Conservation (phyloP, 352 stramenopile species). For the Pilasporangium apinafurcum region DNA sequence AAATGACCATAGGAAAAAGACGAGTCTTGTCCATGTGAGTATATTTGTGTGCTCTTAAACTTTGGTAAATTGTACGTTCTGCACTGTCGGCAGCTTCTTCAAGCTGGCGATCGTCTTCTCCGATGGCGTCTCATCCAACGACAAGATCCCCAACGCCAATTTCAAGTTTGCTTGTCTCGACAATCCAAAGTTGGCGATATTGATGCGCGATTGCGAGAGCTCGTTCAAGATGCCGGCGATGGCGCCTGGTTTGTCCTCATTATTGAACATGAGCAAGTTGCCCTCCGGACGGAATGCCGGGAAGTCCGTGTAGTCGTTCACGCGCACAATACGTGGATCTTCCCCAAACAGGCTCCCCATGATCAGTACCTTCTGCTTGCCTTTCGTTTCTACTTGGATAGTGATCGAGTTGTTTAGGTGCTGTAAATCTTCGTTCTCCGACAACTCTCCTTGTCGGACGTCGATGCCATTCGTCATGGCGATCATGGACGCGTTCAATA, state of each 20-base stretch:
- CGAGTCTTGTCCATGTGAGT: too few species aligned
- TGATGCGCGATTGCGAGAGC: conserved; percentile 65
- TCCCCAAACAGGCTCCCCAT: conserved; percentile 81
- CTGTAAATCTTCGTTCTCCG: conserved; percentile 29
- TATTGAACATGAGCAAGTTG: conserved; percentile 81
- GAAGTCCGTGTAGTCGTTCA: conserved; percentile 84
- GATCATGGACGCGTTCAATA: conserved; percentile 66
- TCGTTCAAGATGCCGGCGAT: conserved; percentile 72
- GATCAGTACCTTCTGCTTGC: conserved; percentile 47
- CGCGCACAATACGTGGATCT: conserved; percentile 68
- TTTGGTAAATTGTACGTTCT: conserved; percentile 61
- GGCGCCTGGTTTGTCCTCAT: conserved; percentile 71
- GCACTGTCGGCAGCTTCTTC: conserved; percentile 52
- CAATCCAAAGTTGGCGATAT: conserved; percentile 83
- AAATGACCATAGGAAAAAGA: conserved; percentile 12
- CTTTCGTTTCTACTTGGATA: conserved; percentile 60
- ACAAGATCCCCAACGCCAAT: conserved; percentile 65
- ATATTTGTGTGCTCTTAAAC: conserved; percentile 32
- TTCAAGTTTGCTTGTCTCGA: conserved; percentile 52
- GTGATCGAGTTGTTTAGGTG: conserved; percentile 77
- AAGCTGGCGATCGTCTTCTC: conserved; percentile 50
- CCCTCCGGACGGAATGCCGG: conserved; percentile 71
- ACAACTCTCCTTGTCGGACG: conserved; percentile 59
- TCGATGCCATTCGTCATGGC: conserved; percentile 76
- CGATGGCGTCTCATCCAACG: conserved; percentile 53